Percentiles rank a stretch among this genome's conserved stretches.
Conservation (phyloP, 176 grass and related monocot species). For the Rhynchospora pubera region DNA sequence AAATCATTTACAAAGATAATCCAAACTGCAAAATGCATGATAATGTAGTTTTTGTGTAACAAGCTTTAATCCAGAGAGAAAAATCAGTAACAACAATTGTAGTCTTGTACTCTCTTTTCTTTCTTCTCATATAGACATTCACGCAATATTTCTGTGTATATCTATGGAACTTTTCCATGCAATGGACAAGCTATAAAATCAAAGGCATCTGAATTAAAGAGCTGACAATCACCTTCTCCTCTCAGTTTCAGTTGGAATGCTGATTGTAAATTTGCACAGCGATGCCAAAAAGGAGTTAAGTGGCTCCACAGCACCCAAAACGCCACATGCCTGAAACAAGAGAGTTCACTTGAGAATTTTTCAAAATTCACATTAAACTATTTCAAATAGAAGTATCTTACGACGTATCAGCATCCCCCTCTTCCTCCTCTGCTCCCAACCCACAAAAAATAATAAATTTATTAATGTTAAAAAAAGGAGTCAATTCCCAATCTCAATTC, state of each 20-base stretch:
- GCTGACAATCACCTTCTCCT: conserved; percentile 62
- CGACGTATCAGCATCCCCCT: not conserved
- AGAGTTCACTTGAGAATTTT: not conserved
- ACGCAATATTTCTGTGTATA: not conserved
- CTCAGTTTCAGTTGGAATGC: conserved; percentile 78
- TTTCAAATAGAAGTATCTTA: not conserved
- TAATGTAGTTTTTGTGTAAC: not conserved
- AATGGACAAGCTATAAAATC: not conserved
- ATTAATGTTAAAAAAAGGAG: not conserved
- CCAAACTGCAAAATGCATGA: conserved; percentile 17
- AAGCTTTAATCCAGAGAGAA: not conserved
- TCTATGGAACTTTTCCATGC: not conserved
- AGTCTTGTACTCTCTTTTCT: not conserved
- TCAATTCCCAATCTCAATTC: not conserved
- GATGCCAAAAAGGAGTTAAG: conserved; percentile 99
- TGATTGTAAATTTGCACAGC: conserved; percentile 98
- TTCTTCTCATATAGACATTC: not conserved
- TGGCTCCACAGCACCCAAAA: conserved; percentile 84
- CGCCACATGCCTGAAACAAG: conserved; percentile 90
- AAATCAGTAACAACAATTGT: conserved; percentile 3
- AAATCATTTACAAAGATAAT: conserved; percentile 24
- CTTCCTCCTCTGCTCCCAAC: not conserved
- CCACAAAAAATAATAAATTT: not conserved
- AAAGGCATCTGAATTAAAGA: not conserved
- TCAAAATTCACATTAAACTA: not conserved